Conservation (phyloP, 139 green algal species). For the Coelastrella sp. region DNA sequence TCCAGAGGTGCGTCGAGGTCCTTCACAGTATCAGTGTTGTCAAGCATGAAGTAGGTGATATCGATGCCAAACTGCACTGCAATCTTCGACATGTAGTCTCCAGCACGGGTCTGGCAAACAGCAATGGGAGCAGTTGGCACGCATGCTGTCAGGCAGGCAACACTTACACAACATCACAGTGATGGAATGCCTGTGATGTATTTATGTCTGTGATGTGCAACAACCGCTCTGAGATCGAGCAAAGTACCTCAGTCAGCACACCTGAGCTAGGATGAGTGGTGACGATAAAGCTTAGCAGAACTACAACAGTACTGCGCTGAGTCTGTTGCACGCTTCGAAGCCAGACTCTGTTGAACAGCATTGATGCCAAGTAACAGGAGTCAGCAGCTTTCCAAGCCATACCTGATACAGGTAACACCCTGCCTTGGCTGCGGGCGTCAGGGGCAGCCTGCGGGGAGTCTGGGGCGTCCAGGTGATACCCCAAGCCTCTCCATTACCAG, state of each 20-base stretch:
- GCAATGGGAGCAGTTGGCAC: no score
- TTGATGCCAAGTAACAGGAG: not conserved
- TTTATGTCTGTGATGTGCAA: no score
- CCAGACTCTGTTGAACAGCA: not conserved
- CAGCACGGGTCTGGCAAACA: not conserved
- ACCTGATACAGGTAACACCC: slow-evolving; percentile 11
- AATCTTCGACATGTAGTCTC: not conserved
- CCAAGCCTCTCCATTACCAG: not conserved
- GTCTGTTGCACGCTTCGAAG: no score
- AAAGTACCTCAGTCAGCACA: no score
- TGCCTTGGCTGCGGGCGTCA: not conserved
- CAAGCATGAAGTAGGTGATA: not conserved
- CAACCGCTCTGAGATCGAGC: no score
- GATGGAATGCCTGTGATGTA: no score
- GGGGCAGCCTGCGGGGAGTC: not conserved
- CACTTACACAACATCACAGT: no score
- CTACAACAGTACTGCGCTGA: no score
- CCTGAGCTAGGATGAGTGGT: no score
- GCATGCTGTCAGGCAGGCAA: no score
- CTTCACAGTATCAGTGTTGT: not conserved
- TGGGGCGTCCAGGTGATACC: slow-evolving; percentile 8
- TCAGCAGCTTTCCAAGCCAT: no score
- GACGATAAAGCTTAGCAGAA: no score
- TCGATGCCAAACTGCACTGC: not conserved
- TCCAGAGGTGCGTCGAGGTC: not conserved